Evolutionary conservation across 768 basidiomycete genomes (phyloP).

Genomic region (Amanita jacksonii): DNA sequence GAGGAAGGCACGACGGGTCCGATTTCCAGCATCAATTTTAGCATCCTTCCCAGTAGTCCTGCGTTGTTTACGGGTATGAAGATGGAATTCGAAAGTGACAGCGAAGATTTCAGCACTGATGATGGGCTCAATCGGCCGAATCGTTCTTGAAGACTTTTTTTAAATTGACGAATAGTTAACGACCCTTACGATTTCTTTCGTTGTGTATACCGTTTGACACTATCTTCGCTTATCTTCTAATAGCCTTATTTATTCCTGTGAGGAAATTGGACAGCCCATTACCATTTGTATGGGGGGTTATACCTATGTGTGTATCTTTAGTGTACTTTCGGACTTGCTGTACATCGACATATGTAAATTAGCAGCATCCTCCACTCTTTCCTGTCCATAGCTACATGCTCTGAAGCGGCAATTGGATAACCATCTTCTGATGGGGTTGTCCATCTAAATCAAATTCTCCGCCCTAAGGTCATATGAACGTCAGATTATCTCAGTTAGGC

Average conservation of each 20-base stretch:
- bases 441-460: conserved; percentile 75
- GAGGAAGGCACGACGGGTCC: conserved; percentile 71
- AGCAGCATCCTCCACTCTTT: conserved; percentile 5
- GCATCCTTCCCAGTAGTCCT: conserved; percentile 65
- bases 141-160: conserved; percentile 20
- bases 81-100: conserved; percentile 61
- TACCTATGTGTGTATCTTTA: conserved; percentile 9
- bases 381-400: neutral
- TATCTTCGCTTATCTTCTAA: neutral
- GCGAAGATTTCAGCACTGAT: conserved; percentile 51
- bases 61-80: conserved; percentile 53
- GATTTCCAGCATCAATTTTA: conserved; percentile 73
- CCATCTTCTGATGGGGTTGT: conserved; percentile 82
- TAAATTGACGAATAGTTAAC: conserved; percentile 12
- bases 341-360: conserved; percentile 6
- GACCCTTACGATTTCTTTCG: conserved; percentile 22
- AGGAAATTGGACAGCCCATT: conserved; percentile 3
- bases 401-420: conserved; percentile 35
- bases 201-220: neutral
- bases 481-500: neutral
- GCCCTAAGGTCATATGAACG: conserved; percentile 34
- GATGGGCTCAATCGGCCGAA: conserved; percentile 31
- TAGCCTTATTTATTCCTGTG: neutral
- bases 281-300: conserved; percentile 5
- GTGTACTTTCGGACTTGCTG: conserved; percentile 1